Percentiles rank a stretch among this genome's conserved stretches.
These are phyloP conservation scores for Arabidopsis arenosa DNA, from an alignment of 345 rosid species.

Conservation along the genomic window DNA sequence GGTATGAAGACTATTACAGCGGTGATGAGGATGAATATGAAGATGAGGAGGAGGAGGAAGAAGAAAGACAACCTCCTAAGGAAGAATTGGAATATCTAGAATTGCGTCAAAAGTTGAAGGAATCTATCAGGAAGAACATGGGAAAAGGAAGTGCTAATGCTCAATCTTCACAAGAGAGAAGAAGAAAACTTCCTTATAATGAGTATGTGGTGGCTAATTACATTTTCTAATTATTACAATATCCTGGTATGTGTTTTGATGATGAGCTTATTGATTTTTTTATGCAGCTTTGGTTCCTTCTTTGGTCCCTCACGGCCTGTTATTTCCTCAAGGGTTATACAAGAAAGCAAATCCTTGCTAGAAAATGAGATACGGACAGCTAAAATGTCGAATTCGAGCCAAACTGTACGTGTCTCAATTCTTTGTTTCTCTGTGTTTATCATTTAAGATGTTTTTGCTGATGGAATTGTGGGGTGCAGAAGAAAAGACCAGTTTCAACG, in stretches of 20 bases:
- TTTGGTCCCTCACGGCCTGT: constrained; percentile 94
- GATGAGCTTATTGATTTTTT: not conserved
- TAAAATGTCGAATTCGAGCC: constrained; percentile 43
- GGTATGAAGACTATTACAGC: constrained; percentile 44
- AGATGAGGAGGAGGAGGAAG: constrained; percentile 44
- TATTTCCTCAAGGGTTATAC: constrained; percentile 89
- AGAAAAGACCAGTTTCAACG: constrained; percentile 55
- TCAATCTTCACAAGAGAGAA: constrained; percentile 49
- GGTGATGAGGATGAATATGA: constrained; percentile 42
- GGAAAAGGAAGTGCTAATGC: constrained; percentile 53
- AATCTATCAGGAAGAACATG: constrained; percentile 56
- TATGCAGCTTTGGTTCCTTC: constrained; percentile 85
- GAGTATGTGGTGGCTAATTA: constrained; percentile 54
- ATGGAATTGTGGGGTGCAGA: constrained; percentile 51
- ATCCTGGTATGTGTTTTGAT: constrained; percentile 11
- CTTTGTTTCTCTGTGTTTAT: not conserved
- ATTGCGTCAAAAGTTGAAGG: constrained; percentile 70
- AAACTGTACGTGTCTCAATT: constrained; percentile 50
- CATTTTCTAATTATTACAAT: not conserved
- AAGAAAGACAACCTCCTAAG: constrained; percentile 44
- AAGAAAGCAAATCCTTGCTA: constrained; percentile 90
- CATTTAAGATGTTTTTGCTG: not conserved
- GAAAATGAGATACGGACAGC: constrained; percentile 69
- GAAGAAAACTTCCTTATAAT: constrained; percentile 57
- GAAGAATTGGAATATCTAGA: constrained; percentile 62